phyloP scores from a whole-genome alignment of 352 stramenopile species.

The Phytophthora brassicae region DNA sequence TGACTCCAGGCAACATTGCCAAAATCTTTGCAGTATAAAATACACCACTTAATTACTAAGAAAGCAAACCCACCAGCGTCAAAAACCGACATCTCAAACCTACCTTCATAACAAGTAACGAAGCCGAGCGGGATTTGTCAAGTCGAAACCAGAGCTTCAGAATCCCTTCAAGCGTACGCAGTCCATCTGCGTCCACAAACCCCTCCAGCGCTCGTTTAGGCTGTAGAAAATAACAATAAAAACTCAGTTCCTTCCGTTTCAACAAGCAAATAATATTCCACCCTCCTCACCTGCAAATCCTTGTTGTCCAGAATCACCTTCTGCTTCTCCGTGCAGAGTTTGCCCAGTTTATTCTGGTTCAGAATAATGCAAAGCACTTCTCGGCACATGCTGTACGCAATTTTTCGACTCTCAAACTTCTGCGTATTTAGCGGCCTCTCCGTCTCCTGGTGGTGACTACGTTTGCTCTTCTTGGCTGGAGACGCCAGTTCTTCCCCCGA shows the following conservation, averaged over 20 bases:
- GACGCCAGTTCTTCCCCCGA: slow-evolving; percentile 10
- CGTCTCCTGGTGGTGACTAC: slow-evolving; percentile 14
- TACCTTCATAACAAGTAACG: slow-evolving; percentile 60
- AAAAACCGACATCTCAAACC: neutral
- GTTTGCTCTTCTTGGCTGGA: slow-evolving; percentile 25
- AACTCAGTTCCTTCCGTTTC: neutral
- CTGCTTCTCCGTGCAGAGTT: slow-evolving; percentile 56
- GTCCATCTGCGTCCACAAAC: slow-evolving; percentile 66
- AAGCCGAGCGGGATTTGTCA: slow-evolving; percentile 42
- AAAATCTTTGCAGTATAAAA: slow-evolving; percentile 30
- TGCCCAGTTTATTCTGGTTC: slow-evolving; percentile 49
- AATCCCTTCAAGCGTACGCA: slow-evolving; percentile 51
- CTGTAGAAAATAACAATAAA: slow-evolving; percentile 5
- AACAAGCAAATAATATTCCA: neutral
- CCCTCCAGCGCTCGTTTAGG: slow-evolving; percentile 54
- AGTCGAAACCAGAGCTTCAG: slow-evolving; percentile 56
- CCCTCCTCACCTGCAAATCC: slow-evolving; percentile 45
- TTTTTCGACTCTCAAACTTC: slow-evolving; percentile 50
- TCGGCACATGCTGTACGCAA: slow-evolving; percentile 49
- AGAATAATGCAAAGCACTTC: slow-evolving; percentile 57
- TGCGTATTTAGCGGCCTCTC: slow-evolving; percentile 39
- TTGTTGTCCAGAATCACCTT: slow-evolving; percentile 59
- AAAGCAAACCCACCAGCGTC: neutral
- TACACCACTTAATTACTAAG: neutral
- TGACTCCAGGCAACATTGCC: slow-evolving; percentile 55